These are phyloP conservation scores for Fusarium hostae DNA, from an alignment of 2,329 filamentous ascomycete species.

Conservation along the genomic window DNA sequence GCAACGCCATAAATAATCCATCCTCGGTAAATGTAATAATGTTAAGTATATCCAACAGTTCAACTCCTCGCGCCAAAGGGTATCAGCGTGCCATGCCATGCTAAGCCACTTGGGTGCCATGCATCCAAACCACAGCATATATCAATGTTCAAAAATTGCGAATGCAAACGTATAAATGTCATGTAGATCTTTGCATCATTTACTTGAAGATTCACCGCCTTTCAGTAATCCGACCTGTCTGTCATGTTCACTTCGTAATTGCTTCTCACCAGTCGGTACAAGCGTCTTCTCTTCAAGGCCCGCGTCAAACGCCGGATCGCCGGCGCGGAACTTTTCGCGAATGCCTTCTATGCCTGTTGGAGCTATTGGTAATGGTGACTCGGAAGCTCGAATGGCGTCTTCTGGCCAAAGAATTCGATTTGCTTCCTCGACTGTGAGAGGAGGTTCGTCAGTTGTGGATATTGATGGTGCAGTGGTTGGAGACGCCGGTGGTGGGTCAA, in stretches of 20 bases:
- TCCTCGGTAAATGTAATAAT: not conserved
- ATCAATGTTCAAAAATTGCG: not conserved
- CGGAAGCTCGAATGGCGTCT: conserved; percentile 31
- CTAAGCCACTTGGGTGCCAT: not conserved
- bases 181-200: conserved; percentile 23
- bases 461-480: conserved; percentile 1
- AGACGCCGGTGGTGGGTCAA: conserved; percentile 5
- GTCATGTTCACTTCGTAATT: conserved; percentile 50
- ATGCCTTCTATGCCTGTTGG: conserved; percentile 40
- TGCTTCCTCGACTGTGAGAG: conserved; percentile 55
- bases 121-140: not conserved
- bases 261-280: conserved; percentile 49
- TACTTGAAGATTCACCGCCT: conserved; percentile 26
- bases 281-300: conserved; percentile 55
- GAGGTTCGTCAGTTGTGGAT: conserved; percentile 44
- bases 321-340: conserved; percentile 55
- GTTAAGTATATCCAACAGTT: not conserved
- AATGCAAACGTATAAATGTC: not conserved
- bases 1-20: conserved; percentile 1
- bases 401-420: conserved; percentile 55
- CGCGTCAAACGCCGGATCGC: conserved; percentile 48
- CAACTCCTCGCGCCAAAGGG: conserved; percentile 34
- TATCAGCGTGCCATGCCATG: conserved; percentile 26
- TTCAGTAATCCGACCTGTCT: conserved; percentile 42
- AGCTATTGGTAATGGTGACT: conserved; percentile 1